Evolutionary conservation across 2,329 filamentous ascomycete species (phyloP), one percentile per base, ranked within the genome.

Genomic region (Aureobasidium namibiae): DNA sequence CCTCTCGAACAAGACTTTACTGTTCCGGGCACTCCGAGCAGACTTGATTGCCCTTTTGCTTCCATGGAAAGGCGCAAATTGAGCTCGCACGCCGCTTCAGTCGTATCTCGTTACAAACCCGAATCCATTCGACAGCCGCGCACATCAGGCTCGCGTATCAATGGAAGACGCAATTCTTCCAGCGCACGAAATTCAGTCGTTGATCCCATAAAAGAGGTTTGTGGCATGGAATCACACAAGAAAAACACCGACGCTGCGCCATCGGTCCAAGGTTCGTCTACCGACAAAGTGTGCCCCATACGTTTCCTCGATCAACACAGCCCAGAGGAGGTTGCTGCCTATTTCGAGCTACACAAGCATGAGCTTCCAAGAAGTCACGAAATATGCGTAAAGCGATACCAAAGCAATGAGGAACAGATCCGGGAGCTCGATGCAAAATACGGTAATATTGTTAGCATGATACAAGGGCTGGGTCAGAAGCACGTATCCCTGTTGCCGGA

Each of bases 281-380:
- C 56, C 45, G 72, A 68, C n/a, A 74, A 83, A 60, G 90, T 90
- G 69, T 97, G 92, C 72, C 92, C 92, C 2, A 97, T 97, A 61
- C 88, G 92, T 49, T 96, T 88, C 75, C 79, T 96, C 69, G 88
- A 96, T 72, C 87, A 95, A 71, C 92, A 96, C 69, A 91, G 90
- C 2, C 90, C 92, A 1, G 90, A 96, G 75, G 92, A 96, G 70
- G 87, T 97, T 62, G 92, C 92, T 14, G 84, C 88, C 68, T 97
- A 96, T 72, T 90, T 97, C 68, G 90, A 96, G 72, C 91, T 86
- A 56, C 92, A 96, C 76, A 96, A 96, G 72, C 92, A 97, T 73
- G 89, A 96, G 72, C 82, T 97, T 57, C 92, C 92, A 10, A 84
- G 92, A 66, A 96, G 91, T 70, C 92, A 97, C 73, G 90, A 95